Conservation (phyloP, 164 flowering plant species). For the Cinnamomum chago region DNA sequence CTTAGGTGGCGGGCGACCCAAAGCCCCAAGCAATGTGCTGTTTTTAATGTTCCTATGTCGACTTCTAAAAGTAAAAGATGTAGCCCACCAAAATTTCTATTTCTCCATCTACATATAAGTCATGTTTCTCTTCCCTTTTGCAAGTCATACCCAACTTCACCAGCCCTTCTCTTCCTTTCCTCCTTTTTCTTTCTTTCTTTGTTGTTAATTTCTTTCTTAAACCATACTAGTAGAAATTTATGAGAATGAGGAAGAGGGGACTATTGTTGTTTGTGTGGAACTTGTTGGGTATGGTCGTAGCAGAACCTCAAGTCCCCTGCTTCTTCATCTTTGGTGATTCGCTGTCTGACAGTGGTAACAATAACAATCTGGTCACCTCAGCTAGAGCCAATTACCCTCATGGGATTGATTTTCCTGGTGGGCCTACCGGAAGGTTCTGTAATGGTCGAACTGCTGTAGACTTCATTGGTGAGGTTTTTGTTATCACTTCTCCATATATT, state of each 20-base stretch:
- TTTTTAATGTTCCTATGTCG: no score
- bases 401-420: conserved; percentile 62
- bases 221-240: neutral
- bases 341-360: conserved; percentile 70
- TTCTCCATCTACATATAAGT: neutral
- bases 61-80: no score
- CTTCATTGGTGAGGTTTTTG: conserved; percentile 36
- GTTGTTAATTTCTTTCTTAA: neutral
- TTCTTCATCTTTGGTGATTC: conserved; percentile 79
- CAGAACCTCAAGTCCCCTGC: conserved; percentile 25
- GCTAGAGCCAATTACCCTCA: conserved; percentile 62
- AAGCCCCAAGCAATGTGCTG: no score
- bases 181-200: neutral
- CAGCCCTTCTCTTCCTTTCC: neutral
- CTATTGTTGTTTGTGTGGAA: neutral
- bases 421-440: conserved; percentile 47
- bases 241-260: neutral
- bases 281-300: no score
- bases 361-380: conserved; percentile 42
- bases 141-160: neutral
- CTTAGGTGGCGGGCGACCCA: no score
- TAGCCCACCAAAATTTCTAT: neutral
- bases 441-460: conserved; percentile 47
- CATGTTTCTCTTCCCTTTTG: neutral
- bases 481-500: neutral